Percentiles rank a stretch among this genome's conserved stretches.
These are phyloP conservation scores for Pseudevernia furfuracea DNA, from an alignment of 495 filamentous ascomycete genomes.

Conservation along the genomic window DNA sequence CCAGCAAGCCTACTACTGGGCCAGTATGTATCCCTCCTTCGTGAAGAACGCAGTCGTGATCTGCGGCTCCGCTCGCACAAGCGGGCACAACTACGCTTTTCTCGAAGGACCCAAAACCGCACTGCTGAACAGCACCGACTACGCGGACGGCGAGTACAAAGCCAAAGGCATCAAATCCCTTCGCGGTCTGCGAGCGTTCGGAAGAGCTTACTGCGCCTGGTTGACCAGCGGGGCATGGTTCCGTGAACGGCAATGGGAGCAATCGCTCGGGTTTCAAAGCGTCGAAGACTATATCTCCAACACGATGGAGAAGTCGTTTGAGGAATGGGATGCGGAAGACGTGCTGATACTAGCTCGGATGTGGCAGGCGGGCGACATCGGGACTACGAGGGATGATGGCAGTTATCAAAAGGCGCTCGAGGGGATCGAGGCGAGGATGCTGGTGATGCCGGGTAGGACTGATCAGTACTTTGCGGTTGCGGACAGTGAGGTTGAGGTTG, in stretches of 20 bases:
- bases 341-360: conserved; percentile 35
- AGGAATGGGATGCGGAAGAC: conserved; percentile 39
- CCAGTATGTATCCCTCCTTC: conserved; percentile 35
- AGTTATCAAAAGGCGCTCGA: conserved; percentile 36
- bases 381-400: conserved; percentile 27
- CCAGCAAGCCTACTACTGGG: conserved; percentile 43
- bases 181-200: conserved; percentile 37
- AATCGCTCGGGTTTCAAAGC: conserved; percentile 31
- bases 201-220: conserved; percentile 40
- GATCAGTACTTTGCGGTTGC: conserved; percentile 41
- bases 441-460: conserved; percentile 41
- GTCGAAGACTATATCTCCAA: conserved; percentile 34
- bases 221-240: conserved; percentile 38
- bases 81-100: conserved; percentile 41
- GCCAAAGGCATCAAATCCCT: conserved; percentile 25
- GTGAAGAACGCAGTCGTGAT: conserved; percentile 34
- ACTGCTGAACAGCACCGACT: conserved; percentile 37
- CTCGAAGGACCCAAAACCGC: conserved; percentile 41
- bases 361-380: conserved; percentile 43
- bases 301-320: conserved; percentile 27
- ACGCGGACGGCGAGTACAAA: conserved; percentile 33
- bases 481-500: conserved; percentile 38
- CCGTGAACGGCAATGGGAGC: conserved; percentile 32
- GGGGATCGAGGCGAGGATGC: conserved; percentile 33
- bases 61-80: conserved; percentile 37